Evolutionary conservation across 768 basidiomycete genomes (phyloP).

Genomic region (Suillus tomentosus): DNA sequence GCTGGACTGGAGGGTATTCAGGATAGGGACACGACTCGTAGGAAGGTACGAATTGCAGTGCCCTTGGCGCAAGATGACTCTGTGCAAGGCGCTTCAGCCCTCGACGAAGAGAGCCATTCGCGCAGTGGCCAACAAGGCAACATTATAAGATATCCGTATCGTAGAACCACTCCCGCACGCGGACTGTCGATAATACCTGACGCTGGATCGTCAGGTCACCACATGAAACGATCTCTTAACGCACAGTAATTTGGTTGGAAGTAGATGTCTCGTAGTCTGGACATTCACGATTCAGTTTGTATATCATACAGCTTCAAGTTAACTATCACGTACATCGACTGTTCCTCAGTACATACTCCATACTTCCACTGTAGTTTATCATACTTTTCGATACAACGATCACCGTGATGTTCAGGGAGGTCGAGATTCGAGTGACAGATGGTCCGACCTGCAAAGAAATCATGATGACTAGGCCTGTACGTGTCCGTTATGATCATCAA

Average conservation of each 20-base stretch:
- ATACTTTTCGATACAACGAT: background rate
- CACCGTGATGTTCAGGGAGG: background rate
- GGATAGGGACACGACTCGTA: slow-evolving; percentile 14
- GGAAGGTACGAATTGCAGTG: slow-evolving; percentile 23
- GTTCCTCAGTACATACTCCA: background rate
- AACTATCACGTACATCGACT: background rate
- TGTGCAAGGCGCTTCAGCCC: background rate
- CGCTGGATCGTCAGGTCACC: background rate
- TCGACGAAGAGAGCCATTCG: no score
- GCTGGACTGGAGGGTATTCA: slow-evolving; percentile 21
- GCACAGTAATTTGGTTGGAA: background rate
- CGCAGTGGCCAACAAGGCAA: background rate
- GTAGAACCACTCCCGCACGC: background rate
- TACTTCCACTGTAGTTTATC: background rate
- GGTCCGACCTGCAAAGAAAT: background rate
- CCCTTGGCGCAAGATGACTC: slow-evolving; percentile 16
- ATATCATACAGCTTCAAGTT: background rate
- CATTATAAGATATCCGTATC: background rate
- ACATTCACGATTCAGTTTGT: background rate
- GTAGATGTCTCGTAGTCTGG: background rate
- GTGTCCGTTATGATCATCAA: background rate
- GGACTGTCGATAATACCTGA: background rate
- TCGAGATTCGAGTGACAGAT: background rate
- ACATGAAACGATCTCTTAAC: slow-evolving; percentile 2
- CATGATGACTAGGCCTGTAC: background rate